These are phyloP conservation scores for Cucurbita argyrosperma DNA, from an alignment of 306 rosid species.

Conservation along the genomic window DNA sequence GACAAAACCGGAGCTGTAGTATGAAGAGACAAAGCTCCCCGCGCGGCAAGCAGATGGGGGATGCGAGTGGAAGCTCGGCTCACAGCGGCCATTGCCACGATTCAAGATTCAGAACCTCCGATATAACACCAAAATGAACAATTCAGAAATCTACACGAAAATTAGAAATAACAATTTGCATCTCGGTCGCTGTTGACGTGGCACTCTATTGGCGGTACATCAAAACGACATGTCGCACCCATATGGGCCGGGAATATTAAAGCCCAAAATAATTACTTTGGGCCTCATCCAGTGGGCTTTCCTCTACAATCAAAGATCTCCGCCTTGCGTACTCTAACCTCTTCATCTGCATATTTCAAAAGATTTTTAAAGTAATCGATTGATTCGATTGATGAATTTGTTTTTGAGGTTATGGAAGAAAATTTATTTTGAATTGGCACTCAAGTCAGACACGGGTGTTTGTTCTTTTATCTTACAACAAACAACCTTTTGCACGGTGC, in stretches of 20 bases:
- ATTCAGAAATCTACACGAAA: background rate
- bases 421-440: slow-evolving; percentile 9
- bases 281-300: background rate
- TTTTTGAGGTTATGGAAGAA: background rate
- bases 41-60: slow-evolving; percentile 36
- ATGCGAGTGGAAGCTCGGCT: slow-evolving; percentile 38
- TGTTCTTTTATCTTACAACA: slow-evolving; percentile 28
- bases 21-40: slow-evolving; percentile 40
- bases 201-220: background rate
- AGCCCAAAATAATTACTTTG: background rate
- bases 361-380: background rate
- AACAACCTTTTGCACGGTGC: slow-evolving; percentile 61
- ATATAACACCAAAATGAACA: background rate
- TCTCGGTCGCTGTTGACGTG: slow-evolving; percentile 3
- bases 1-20: slow-evolving; percentile 44
- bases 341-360: background rate
- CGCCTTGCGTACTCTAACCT: background rate
- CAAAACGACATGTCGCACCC: background rate
- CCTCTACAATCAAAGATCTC: background rate
- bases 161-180: background rate
- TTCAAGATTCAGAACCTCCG: background rate
- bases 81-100: slow-evolving; percentile 45
- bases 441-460: slow-evolving; percentile 75
- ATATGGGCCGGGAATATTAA: background rate
- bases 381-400: background rate